Evolutionary conservation across 768 basidiomycete species (phyloP).

Genomic region (Leccinum obscurum): DNA sequence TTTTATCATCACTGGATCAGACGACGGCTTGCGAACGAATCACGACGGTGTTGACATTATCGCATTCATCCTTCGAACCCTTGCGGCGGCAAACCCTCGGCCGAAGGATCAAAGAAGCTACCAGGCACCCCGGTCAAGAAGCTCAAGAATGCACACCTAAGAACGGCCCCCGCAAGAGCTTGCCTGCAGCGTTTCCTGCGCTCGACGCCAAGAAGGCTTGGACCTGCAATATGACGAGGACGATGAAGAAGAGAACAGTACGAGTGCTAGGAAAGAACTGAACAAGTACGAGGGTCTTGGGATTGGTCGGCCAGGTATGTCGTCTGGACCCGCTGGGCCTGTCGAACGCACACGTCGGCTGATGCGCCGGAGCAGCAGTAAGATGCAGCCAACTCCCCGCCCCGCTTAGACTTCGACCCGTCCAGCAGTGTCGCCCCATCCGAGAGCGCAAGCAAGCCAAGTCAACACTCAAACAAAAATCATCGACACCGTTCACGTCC

Average conservation of each 20-base stretch:
- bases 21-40: slow-evolving; percentile 34
- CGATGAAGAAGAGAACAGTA: slow-evolving; percentile 62
- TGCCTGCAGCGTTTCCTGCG: slow-evolving; percentile 70
- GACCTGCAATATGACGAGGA: slow-evolving; percentile 55
- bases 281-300: slow-evolving; percentile 65
- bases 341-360: slow-evolving; percentile 57
- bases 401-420: slow-evolving; percentile 63
- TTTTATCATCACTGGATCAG: slow-evolving; percentile 39
- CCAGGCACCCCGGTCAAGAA: slow-evolving; percentile 86
- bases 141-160: slow-evolving; percentile 59
- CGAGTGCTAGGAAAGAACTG: slow-evolving; percentile 50
- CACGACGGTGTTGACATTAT: slow-evolving; percentile 50
- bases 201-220: slow-evolving; percentile 33
- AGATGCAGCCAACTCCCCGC: slow-evolving; percentile 56
- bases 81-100: slow-evolving; percentile 56
- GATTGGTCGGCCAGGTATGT: slow-evolving; percentile 52
- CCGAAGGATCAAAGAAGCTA: slow-evolving; percentile 52
- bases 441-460: slow-evolving; percentile 41
- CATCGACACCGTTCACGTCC: slow-evolving; percentile 75
- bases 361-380: slow-evolving; percentile 73
- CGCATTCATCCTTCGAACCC: slow-evolving; percentile 69
- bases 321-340: slow-evolving; percentile 31
- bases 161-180: slow-evolving; percentile 63
- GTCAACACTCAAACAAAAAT: slow-evolving; percentile 80
- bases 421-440: slow-evolving; percentile 57